phyloP scores from a whole-genome alignment of 2,329 filamentous ascomycete genomes.

The Colletotrichum nymphaeae region DNA sequence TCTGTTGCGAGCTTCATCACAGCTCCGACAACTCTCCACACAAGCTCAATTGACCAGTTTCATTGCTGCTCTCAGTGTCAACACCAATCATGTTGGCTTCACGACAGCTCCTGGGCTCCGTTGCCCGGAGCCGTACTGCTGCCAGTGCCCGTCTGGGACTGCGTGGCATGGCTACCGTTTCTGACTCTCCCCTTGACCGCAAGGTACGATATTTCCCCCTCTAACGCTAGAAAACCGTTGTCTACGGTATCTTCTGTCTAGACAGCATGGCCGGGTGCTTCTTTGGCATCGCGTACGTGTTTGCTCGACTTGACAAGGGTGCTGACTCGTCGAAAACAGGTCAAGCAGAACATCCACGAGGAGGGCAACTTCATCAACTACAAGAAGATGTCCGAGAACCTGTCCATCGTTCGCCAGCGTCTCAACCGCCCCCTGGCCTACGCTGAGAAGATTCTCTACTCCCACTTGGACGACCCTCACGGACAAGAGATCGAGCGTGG shows the following conservation, averaged over 20 bases:
- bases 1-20: slow-evolving; percentile 21
- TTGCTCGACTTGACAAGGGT: neutral
- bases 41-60: slow-evolving; percentile 45
- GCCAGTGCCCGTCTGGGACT: slow-evolving; percentile 68
- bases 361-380: slow-evolving; percentile 99
- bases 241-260: too few species aligned
- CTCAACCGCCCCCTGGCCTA: slow-evolving; percentile 73
- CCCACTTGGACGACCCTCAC: slow-evolving; percentile 9
- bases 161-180: slow-evolving; percentile 85
- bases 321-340: slow-evolving; percentile 49
- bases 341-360: slow-evolving; percentile 98
- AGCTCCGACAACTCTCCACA: slow-evolving; percentile 33
- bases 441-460: slow-evolving; percentile 26
- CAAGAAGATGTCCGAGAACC: slow-evolving; percentile 99
- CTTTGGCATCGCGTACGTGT: neutral
- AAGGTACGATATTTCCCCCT: slow-evolving; percentile 70
- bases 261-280: neutral
- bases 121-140: slow-evolving; percentile 70
- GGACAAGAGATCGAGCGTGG: slow-evolving; percentile 13
- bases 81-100: slow-evolving; percentile 74
- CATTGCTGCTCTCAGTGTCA: slow-evolving; percentile 41
- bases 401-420: slow-evolving; percentile 87
- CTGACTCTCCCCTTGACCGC: slow-evolving; percentile 86
- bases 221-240: too few species aligned
- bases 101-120: slow-evolving; percentile 75